Evolutionary conservation across 1,284 basidiomycete genomes (phyloP), one percentile per base, ranked within the genome.

Genomic region (Meripilus lineatus): DNA sequence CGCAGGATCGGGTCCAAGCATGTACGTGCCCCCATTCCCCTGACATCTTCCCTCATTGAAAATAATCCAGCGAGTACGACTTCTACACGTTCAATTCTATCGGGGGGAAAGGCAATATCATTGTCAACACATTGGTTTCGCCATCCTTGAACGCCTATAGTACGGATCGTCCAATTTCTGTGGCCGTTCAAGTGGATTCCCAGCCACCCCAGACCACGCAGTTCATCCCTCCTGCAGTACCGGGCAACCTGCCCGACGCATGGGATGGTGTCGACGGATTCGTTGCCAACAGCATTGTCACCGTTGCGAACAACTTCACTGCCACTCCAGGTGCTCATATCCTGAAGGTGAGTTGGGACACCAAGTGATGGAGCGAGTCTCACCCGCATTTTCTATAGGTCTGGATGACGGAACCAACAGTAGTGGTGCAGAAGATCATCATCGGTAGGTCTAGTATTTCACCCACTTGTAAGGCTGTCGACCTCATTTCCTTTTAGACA

Each of bases 241-340:
- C 74, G 1, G 83, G 79, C 3, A 59, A 58, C n/a, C 56, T 75
- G 10, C 80, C 82, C 3, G 50, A 55, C 7, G 67, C 58, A 11
- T 81, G 79, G 77, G 70, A 75, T 50, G 76, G 73, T 0, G 80
- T 71, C 77, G 70, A 76, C 50, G 76, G 73, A 0, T 81, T 71
- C 54, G 78, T 74, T 1, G 36, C 43, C 6, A 38, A 45, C 14
- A 45, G 37, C 21, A 33, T 39, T 23, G 43, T 45, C 32, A 47
- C 58, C 3, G 64, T 67, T 6, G 50, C 53, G 3, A 67, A 65
- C 13, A 64, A 45, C 3, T 71, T 78, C 51, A 58, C 53, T 17
- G 66, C 69, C 2, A 48, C 51, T 8, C 68, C 78, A 18, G 79
- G 79, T 0, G 67, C 69, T 14, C 80, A 81, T 60, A 80, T 72